phyloP scores from a whole-genome alignment of 2,329 filamentous ascomycete species.

The Harringtonia aguacate region DNA sequence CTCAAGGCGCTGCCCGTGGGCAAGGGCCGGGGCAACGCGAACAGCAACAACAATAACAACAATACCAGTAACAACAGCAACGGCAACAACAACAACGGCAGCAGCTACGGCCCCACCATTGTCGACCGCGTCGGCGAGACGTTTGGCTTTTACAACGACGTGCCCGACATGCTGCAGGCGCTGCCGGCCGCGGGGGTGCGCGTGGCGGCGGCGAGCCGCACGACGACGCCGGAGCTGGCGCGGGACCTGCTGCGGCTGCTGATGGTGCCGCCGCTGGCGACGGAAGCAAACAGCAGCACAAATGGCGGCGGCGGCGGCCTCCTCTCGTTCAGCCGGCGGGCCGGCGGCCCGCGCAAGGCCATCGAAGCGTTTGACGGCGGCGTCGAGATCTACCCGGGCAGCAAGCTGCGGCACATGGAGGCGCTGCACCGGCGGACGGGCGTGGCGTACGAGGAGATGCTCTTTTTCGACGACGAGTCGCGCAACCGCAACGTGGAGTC shows the following conservation, averaged over 20 bases:
- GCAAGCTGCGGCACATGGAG: constrained; percentile 79
- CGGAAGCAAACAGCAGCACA: background rate
- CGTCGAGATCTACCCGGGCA: constrained; percentile 61
- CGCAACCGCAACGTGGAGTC: constrained; percentile 73
- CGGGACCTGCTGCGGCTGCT: constrained; percentile 70
- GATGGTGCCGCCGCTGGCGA: constrained; percentile 33
- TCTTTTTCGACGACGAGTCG: constrained; percentile 92
- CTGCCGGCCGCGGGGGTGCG: constrained; percentile 35
- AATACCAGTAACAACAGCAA: background rate
- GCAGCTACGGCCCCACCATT: constrained; percentile 5
- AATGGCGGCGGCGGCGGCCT: background rate
- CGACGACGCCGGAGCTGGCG: constrained; percentile 67
- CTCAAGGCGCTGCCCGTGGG: constrained; percentile 30
- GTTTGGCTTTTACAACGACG: constrained; percentile 61
- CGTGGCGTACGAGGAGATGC: constrained; percentile 69
- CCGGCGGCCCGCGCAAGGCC: constrained; percentile 14
- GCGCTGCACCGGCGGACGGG: constrained; percentile 60
- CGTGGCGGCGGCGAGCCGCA: constrained; percentile 71
- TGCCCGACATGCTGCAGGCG: constrained; percentile 55
- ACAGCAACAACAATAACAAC: too few species aligned
- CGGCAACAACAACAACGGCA: constrained; percentile 7
- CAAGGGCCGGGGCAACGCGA: too few species aligned
- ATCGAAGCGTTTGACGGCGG: constrained; percentile 51
- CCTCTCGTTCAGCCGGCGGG: background rate
- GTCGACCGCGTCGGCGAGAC: constrained; percentile 51